Base-by-base conservation (phyloP, 768 basidiomycete species). In the Serpula lacrymans region DNA sequence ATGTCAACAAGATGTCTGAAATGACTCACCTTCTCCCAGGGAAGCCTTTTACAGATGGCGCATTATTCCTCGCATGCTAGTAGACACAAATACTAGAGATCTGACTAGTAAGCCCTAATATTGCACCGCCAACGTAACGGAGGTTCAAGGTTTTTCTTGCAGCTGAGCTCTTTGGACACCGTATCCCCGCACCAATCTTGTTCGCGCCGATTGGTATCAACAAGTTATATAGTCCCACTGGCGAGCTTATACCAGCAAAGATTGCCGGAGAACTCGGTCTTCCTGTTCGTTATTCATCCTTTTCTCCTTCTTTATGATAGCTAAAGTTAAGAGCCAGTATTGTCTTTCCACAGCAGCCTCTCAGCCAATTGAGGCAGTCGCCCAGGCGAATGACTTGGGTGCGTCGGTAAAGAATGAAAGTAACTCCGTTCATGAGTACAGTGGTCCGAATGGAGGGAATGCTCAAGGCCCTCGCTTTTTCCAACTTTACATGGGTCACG, bases 181-280 rank as follows among this genome's bases (percentile, higher is more conserved):
- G 49, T 14, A 67, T 77, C 36, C 69, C 71, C 5, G 74, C 71
- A 0, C 75, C 77, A 2, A 67, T 78, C 26, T 50, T 70, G 11
- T 74, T 78, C 46, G 74, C 74, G 0, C 75, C 75, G 2, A 72
- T 78, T 37, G 75, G 75, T 3, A 72, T 78, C 51, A 75, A 73
- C 51, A 73, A 71, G 49, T 53, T 75, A 14, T 77, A 74, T 49
- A 56, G 59, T 5, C 66, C 67, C n/a, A 45, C 52, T 1, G 77
- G 73, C 5, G 75, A 77, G 49, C 58, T 77, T 16, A 59, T 72
- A 12, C 69, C 70, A 5, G 69, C 72, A 14, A 69, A 62, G 37
- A 63, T 75, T 25, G 72, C 73, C 1, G 71, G 68, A 3, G 72
- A 77, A 43, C 60, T 77, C 4, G 70, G 70, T 18, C 55, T 74